Base-by-base conservation (phyloP, 169 alveolate genomes). In the Sarcocystis neurona region DNA sequence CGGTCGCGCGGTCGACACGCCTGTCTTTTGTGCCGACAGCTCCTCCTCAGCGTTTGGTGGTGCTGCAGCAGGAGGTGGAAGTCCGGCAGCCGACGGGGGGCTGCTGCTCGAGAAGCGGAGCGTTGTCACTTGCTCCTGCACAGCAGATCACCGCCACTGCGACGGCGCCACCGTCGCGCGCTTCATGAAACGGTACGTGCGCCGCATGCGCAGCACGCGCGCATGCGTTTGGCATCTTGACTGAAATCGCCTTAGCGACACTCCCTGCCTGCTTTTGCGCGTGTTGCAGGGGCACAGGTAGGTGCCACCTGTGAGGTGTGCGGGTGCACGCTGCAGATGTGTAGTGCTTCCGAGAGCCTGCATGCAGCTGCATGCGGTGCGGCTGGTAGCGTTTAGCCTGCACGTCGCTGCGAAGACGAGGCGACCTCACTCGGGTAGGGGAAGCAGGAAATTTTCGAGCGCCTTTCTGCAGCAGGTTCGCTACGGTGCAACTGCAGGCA, bases 71-170 rank as follows among this genome's bases (percentile, higher is more conserved):
- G n/a, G n/a, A n/a, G n/a, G n/a, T n/a, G n/a, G n/a, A 50, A 4
- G 56, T 53, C 15, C 82, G 12, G 60, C 2, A 23, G 80, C 41
- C 58, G 93, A 79, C 30, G 92, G 66, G 48, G 84, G 70, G 79
- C 82, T 88, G 58, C 82, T 60, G n/a, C 63, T 74, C 23, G 90
- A 72, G 56, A 60, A 89, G 39, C 88, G 92, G 32, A 90, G 89
- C 48, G 80, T 94, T 89, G 91, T 96, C 85, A 91, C 88, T 84
- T 43, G 96, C 70, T 94, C 97, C 63, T 95, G 96, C 77, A 92
- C 98, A 4, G 99, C 99, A 27, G 99, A 98, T 90, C 99, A 98
- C 93, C 91, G 99, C 89, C 97, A 96, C 88, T 68, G 97, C 50
- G 99, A 98, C 92, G 99, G 99, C 27, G 99, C 93, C 30, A 90